Evolutionary conservation across 2,329 filamentous ascomycete species (phyloP), one percentile per base, ranked within the genome.

Genomic region (Thelonectria rubi): DNA sequence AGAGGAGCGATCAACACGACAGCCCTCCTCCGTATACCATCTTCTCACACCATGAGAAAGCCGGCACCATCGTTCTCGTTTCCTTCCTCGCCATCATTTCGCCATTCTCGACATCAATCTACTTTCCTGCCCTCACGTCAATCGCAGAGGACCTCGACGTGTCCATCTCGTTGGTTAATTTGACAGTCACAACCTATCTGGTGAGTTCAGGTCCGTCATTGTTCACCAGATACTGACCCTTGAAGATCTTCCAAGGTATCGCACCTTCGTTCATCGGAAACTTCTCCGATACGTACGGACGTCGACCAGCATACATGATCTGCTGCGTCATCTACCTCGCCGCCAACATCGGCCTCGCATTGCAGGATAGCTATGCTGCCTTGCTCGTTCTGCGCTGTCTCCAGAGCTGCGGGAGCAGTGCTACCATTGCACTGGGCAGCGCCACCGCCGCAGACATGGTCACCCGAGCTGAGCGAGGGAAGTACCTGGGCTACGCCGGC

Each of bases 371-470:
- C 48, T 82, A 81, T 64, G 70, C 73, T 0, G 67, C 77, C 10
- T 72, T 84, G 42, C 72, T 85, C 59, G 69, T 79, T 11, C 79
- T 84, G 43, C 76, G 82, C 30, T 78, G 75, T 3, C 49, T 84
- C 7, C 82, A 85, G 69, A 78, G 79, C 17, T 77, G 77, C 10
- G 82, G 82, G 9, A 80, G 79, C 65, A 77, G 80, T 6, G 79
- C 79, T 1, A 82, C 53, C 12, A 51, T 58, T 30, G 59, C 62
- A 4, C 40, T 63, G 65, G 73, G 72, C 8, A 73, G 72, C 37
- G 74, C 70, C 5, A 69, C 73, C 1, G 73, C 75, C 3, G 72
- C 72, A 14, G 75, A 77, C 46, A 69, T 76, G 2, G 63, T 72
- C 1, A 67, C 71, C 1, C 67, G 67, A 0, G 63, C 67, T 1